Conservation (phyloP, 176 grass and related monocot species). For the Rhynchospora breviuscula region DNA sequence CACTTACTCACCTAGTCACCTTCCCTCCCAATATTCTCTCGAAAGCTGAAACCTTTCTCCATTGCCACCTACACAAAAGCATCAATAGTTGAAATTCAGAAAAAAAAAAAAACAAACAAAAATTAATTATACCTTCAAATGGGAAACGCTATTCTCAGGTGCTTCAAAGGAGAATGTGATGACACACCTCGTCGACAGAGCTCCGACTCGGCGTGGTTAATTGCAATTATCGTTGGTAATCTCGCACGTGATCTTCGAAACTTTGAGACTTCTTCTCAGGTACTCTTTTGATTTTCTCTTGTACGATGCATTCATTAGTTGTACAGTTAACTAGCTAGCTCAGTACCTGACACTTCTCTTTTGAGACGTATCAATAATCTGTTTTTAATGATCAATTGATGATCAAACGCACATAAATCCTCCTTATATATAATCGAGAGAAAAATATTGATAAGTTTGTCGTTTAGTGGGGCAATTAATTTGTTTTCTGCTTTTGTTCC, state of each 20-base stretch:
- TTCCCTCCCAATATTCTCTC: background rate
- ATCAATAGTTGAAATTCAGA: background rate
- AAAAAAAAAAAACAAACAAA: background rate
- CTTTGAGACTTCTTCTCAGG: background rate
- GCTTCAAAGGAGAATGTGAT: background rate
- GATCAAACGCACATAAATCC: too few species aligned
- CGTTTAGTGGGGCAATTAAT: background rate
- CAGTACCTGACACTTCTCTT: background rate
- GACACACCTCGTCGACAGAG: background rate
- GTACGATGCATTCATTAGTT: background rate
- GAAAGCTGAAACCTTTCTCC: background rate
- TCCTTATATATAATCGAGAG: too few species aligned
- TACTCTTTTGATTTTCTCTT: background rate
- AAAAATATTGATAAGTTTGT: background rate
- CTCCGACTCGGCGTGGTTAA: background rate
- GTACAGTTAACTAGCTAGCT: background rate
- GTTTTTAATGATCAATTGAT: too few species aligned
- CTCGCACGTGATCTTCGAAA: background rate
- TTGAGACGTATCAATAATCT: background rate
- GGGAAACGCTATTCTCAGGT: constrained; percentile 25
- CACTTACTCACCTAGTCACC: background rate
- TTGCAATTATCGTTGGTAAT: background rate
- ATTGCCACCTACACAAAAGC: background rate
- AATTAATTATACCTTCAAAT: background rate
- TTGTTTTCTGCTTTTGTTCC: background rate